Conservation (phyloP, 2,329 filamentous ascomycete genomes). For the Sporothrix curviconia region DNA sequence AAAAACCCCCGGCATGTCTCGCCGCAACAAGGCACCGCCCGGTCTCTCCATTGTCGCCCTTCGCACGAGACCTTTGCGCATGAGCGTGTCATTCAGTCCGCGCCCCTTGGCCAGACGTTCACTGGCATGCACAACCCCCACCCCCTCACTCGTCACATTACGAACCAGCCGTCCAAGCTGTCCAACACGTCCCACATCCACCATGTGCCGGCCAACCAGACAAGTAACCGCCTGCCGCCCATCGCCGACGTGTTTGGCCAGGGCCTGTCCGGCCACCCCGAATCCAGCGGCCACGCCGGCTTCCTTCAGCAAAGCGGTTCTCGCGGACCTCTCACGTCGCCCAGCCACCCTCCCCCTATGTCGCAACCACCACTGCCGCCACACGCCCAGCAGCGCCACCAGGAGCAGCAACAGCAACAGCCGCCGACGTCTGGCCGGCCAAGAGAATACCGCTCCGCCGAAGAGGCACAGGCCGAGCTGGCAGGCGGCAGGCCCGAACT, state of each 20-base stretch:
- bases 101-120: slow-evolving; percentile 89
- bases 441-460: slow-evolving; percentile 88
- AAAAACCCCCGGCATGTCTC: slow-evolving; percentile 68
- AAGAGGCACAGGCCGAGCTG: slow-evolving; percentile 87
- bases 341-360: slow-evolving; percentile 59
- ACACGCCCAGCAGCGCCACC: slow-evolving; percentile 5
- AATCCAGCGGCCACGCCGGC: slow-evolving; percentile 45
- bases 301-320: slow-evolving; percentile 59
- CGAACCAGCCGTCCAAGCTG: slow-evolving; percentile 75
- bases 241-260: slow-evolving; percentile 94
- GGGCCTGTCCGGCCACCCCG: slow-evolving; percentile 56
- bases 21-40: slow-evolving; percentile 73
- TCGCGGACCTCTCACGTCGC: slow-evolving; percentile 67
- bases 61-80: slow-evolving; percentile 87
- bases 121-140: slow-evolving; percentile 79
- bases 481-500: slow-evolving; percentile 89
- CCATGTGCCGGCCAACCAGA: slow-evolving; percentile 81
- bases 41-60: slow-evolving; percentile 89
- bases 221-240: slow-evolving; percentile 83
- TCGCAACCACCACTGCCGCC: slow-evolving; percentile 15
- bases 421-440: slow-evolving; percentile 55
- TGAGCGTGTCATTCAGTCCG: slow-evolving; percentile 94
- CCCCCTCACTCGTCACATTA: slow-evolving; percentile 68
- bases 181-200: slow-evolving; percentile 85
- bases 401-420: slow-evolving; percentile 29